Conservation (phyloP, 2,329 filamentous ascomycete genomes). For the Talaromyces sp. region DNA sequence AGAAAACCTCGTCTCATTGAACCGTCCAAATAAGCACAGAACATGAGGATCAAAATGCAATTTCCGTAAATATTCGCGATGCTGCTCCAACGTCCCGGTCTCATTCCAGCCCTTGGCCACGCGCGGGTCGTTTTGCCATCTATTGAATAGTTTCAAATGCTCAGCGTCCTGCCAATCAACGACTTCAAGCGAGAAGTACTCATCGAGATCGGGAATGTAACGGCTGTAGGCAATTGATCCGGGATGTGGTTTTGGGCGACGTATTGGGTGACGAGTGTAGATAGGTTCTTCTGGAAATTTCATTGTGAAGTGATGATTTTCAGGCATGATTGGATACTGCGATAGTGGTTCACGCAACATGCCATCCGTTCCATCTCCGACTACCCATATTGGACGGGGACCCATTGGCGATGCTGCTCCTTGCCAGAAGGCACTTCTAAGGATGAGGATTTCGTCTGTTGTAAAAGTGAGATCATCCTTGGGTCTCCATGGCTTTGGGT, state of each 20-base stretch:
- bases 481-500: constrained; percentile 9
- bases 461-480: not conserved
- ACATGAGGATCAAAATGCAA: constrained; percentile 18
- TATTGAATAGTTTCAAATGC: constrained; percentile 18
- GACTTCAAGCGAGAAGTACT: constrained; percentile 17
- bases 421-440: constrained; percentile 20
- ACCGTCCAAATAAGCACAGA: constrained; percentile 16
- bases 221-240: constrained; percentile 19
- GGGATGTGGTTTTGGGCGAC: constrained; percentile 16
- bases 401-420: constrained; percentile 19
- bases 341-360: constrained; percentile 2
- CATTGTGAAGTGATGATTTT: constrained; percentile 20
- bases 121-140: constrained; percentile 20
- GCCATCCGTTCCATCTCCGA: constrained; percentile 22
- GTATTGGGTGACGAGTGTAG: constrained; percentile 17
- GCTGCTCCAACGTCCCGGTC: constrained; percentile 19
- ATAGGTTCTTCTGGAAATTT: constrained; percentile 18
- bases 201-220: constrained; percentile 19
- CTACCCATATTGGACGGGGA: constrained; percentile 17
- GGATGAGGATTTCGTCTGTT: constrained; percentile 11
- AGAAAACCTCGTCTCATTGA: constrained; percentile 14
- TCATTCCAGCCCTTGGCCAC: constrained; percentile 20
- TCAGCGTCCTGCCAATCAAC: constrained; percentile 16
- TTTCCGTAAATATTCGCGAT: constrained; percentile 19
- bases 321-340: constrained; percentile 16